Evolutionary conservation across 495 filamentous ascomycete genomes (phyloP), one percentile per base, ranked within the genome.

Genomic region (Hypoxylon lienhwacheense): DNA sequence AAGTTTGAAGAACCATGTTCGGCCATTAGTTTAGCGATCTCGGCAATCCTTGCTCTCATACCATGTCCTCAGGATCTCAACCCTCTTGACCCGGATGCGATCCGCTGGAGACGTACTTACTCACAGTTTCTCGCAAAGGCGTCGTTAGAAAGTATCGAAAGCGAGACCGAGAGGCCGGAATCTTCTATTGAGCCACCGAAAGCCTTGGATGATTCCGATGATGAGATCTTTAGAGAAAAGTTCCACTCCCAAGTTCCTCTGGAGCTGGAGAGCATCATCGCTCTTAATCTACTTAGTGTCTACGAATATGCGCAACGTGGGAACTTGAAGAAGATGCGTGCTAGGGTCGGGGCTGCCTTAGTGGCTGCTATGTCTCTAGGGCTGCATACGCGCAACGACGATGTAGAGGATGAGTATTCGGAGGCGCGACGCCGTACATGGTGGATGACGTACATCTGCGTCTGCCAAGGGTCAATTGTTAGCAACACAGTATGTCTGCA

Each of bases 401-500:
- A 75, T 5, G 72, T 75, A 16, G 72, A 80, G 53, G 75, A 76
- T 32, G 73, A 70, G 34, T 75, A 66, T 46, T 49, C 73, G 2
- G 81, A 85, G 57, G 79, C 79, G 36, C 74, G 75, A 58, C 69
- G 78, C 24, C 73, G 81, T 56, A 73, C 76, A 35, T 85, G 81
- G 81, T 85, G 81, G 81, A 83, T 83, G 81, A 84, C 80, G 44
- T 83, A 82, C 55, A 78, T 82, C 26, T 80, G 73, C 63, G 78
- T 81, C 32, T 73, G 80, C 28, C 81, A 85, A 66, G 76, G 77
- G 2, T 79, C 79, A 4, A 83, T 85, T 45, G 78, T 81, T 16
- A 82, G 78, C 71, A 82, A 78, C 26, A 80, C 78, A 34, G 80
- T 84, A 65, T 64, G 70, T 67, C 22, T 12, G 2, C 41, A 2